Base-by-base conservation (phyloP, 495 filamentous ascomycete species). In the Tuber brumale region DNA sequence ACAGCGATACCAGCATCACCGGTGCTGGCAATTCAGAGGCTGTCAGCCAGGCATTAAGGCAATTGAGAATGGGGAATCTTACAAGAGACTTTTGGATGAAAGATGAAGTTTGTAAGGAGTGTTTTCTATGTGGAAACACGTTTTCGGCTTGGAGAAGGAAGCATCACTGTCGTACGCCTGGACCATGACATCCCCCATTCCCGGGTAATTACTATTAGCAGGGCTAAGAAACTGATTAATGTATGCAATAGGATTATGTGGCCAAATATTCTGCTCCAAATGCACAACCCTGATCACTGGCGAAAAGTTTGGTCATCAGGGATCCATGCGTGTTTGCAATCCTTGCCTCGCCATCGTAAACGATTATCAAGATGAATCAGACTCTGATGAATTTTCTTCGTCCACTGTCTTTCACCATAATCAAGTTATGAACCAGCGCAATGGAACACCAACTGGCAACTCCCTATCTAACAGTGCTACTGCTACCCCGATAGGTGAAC, bases 81-180 rank as follows among this genome's bases (percentile, higher is more conserved):
- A 97, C 91, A 80, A 95, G 92, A 83, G 93, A 97, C 73, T 98
- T 96, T 82, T 99, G 96, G 96, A 99, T 99, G 96, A 92, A 92
- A 70, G 96, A 99, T 85, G 96, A 98, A 82, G 97, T 96, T 82
- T 95, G 94, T 70, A 98, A 95, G 84, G 95, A 97, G 79, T 99
- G 96, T 83, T 99, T 98, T 82, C 88, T 92, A 70, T 99, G 96
- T 81, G 91, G 91, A 69, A 91, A 93, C 77, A 88, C 92, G 31
- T 98, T 99, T 80, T 92, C 93, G 3, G 96, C 96, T 35, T 98
- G 97, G 82, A 89, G 96, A 74, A 89, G 96, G 74, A 98, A 98
- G 82, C 96, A 99, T 84, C 96, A 99, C 82, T 99, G 96, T 82
- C 90, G 96, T 81, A 92, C 90, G 71, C 84, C 69, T 12, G 27